Conservation (phyloP, 208 protist genomes). For the Leishmania lainsoni region DNA sequence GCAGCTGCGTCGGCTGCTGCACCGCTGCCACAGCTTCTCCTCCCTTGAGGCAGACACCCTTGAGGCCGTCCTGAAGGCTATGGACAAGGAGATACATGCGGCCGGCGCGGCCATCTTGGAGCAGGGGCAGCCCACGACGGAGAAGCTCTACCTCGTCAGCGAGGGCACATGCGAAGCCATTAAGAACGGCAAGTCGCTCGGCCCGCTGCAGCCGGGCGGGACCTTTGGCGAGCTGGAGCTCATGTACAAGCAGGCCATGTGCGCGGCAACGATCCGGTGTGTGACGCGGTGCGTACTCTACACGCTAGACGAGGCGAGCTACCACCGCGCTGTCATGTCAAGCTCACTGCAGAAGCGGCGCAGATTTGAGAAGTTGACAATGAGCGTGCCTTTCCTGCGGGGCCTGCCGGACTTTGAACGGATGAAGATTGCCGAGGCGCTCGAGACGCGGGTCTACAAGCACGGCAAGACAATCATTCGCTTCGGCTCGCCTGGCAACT, state of each 20-base stretch:
- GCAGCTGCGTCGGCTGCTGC: slow-evolving; percentile 52
- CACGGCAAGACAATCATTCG: slow-evolving; percentile 74
- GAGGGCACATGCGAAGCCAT: slow-evolving; percentile 85
- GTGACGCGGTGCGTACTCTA: slow-evolving; percentile 79
- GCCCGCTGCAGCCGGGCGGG: slow-evolving; percentile 53
- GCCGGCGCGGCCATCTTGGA: slow-evolving; percentile 71
- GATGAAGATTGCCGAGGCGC: slow-evolving; percentile 86
- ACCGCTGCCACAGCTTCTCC: slow-evolving; percentile 71
- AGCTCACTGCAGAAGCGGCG: slow-evolving; percentile 68
- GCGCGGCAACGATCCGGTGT: slow-evolving; percentile 79
- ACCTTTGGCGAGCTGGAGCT: slow-evolving; percentile 88
- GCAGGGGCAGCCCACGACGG: slow-evolving; percentile 63
- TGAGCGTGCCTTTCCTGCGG: slow-evolving; percentile 71
- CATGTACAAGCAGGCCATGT: slow-evolving; percentile 87
- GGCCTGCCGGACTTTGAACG: slow-evolving; percentile 84
- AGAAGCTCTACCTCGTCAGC: slow-evolving; percentile 78
- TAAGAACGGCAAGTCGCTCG: slow-evolving; percentile 73
- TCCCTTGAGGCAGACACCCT: slow-evolving; percentile 58
- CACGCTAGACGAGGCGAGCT: slow-evolving; percentile 81
- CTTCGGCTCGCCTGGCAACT: slow-evolving; percentile 60
- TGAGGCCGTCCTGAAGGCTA: slow-evolving; percentile 51
- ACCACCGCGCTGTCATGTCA: slow-evolving; percentile 78
- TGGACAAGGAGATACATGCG: slow-evolving; percentile 63
- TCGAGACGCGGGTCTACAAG: slow-evolving; percentile 62
- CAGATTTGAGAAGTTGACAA: slow-evolving; percentile 68